A percentile compares a stretch with the other conserved stretches of the same genome.
Conservation (phyloP, 306 rosid species). For the Cercis canadensis region DNA sequence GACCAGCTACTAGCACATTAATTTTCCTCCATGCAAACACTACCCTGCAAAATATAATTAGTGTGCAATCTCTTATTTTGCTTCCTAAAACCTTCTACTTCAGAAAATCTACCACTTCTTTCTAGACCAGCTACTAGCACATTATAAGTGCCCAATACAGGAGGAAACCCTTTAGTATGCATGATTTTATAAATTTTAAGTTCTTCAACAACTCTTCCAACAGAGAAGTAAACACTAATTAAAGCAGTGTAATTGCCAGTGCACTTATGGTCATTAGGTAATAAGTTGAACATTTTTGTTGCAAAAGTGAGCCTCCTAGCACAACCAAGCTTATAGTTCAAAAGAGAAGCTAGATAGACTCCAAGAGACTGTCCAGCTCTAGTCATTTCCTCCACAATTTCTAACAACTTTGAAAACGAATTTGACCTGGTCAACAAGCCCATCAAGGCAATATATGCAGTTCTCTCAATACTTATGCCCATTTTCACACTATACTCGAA, state of each 20-base stretch:
- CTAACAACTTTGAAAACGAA: conserved; percentile 51
- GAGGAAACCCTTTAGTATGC: conserved; percentile 57
- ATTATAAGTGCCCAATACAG: conserved; percentile 68
- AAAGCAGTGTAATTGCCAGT: conserved; percentile 79
- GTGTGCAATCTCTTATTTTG: conserved; percentile 57
- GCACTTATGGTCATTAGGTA: conserved; percentile 72
- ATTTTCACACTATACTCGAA: conserved; percentile 57
- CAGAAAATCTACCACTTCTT: conserved; percentile 57
- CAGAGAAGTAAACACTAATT: conserved; percentile 64
- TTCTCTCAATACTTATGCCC: conserved; percentile 55
- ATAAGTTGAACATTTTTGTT: conserved; percentile 55
- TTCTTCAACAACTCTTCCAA: conserved; percentile 64
- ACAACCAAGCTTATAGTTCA: conserved; percentile 63
- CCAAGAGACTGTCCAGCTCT: conserved; percentile 73
- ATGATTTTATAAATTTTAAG: conserved; percentile 60
- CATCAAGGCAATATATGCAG: conserved; percentile 61
- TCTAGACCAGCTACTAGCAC: conserved; percentile 59
- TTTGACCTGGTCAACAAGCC: conserved; percentile 66
- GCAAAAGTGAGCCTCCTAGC: conserved; percentile 66
- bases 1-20: conserved; percentile 61
- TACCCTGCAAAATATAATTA: conserved; percentile 39
- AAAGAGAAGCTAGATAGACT: conserved; percentile 59
- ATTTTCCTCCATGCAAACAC: conserved; percentile 55
- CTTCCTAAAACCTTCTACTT: conserved; percentile 60
- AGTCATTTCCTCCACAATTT: conserved; percentile 61